Evolutionary conservation across 163 green algal species (phyloP), one percentile per base, ranked within the genome.

Genomic region (Volvox carteri): DNA sequence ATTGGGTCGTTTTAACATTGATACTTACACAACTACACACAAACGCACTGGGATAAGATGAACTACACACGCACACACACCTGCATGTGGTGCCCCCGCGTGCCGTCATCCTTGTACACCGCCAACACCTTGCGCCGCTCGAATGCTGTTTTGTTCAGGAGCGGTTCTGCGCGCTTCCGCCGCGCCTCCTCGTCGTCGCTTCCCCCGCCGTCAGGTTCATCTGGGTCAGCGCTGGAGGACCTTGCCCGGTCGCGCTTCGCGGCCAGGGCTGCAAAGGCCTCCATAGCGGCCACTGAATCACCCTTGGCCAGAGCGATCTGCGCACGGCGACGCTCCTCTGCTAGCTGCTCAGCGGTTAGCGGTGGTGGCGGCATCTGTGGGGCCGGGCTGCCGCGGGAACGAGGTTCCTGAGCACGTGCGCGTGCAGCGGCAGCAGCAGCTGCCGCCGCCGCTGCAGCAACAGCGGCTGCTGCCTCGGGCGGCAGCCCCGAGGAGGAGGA

Each of bases 41-140:
- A n/a, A n/a, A n/a, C n/a, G n/a, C n/a, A n/a, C n/a, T n/a, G n/a
- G n/a, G n/a, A n/a, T n/a, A n/a, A n/a, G n/a, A n/a, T n/a, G n/a
- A n/a, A n/a, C n/a, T n/a, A n/a, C n/a, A n/a, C n/a, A n/a, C n/a
- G n/a, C n/a, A n/a, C 25, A 8, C 83, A 4, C 42, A 91, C 91
- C 91, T 90, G 78, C 95, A 97, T 97, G 90, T 97, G 95, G 79
- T 97, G 95, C 1, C 95, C 95, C 0, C 92, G 77, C 18, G 46
- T 77, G 44, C 95, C 95, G 68, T 96, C 94, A 16, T 93, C 76
- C 84, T 95, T 96, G 81, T 91, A 96, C 52, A 97, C 93, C 0
- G 95, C 93, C 25, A 90, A 84, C 67, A 92, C 79, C 84, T 94
- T 92, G 46, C 95, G 86, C 50, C 95, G 86, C 86, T 97, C 95